A percentile compares a stretch with the other conserved stretches of the same genome.
Evolutionary conservation across 208 protist species (phyloP).

Genomic region (Wallacemonas rigidus): DNA sequence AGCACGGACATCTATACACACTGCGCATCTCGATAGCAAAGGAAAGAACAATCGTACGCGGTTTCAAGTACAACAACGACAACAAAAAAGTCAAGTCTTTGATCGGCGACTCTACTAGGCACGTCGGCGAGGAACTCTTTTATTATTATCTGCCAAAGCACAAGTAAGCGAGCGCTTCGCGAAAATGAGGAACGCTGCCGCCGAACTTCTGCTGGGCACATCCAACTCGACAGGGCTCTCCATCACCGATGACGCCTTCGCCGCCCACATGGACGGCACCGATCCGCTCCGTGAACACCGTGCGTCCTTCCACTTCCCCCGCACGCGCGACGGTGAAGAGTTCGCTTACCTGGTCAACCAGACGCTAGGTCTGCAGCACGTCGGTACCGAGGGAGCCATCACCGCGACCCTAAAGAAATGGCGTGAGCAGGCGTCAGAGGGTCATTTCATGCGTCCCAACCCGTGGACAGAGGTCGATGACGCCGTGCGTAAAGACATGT

Average conservation of each 20-base stretch:
- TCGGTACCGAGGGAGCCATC: conserved; percentile 57
- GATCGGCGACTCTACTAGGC: too few relatives aligned
- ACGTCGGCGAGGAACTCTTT: too few relatives aligned
- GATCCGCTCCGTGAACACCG: conserved; percentile 70
- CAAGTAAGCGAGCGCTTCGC: too few relatives aligned
- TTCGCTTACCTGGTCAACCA: conserved; percentile 90
- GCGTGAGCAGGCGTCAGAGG: conserved; percentile 80
- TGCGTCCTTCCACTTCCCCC: conserved; percentile 59
- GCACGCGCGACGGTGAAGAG: conserved; percentile 33
- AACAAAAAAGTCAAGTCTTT: too few relatives aligned
- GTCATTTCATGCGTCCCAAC: conserved; percentile 73
- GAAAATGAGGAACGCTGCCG: conserved; percentile 67
- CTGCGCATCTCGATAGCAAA: too few relatives aligned
- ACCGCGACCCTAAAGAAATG: conserved; percentile 87
- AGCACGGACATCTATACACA: too few relatives aligned
- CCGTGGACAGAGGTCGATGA: conserved; percentile 92
- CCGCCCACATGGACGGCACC: conserved; percentile 59
- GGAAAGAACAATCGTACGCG: too few relatives aligned
- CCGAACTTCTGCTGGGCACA: conserved; percentile 55
- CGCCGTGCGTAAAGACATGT: conserved; percentile 55
- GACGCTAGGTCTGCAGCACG: conserved; percentile 90
- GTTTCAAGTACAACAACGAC: too few relatives aligned
- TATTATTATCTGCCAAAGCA: too few relatives aligned
- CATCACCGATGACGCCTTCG: conserved; percentile 74
- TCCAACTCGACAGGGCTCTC: conserved; percentile 49